phyloP scores from a whole-genome alignment of 441 rosid species.

The Flueggea neowawraea region DNA sequence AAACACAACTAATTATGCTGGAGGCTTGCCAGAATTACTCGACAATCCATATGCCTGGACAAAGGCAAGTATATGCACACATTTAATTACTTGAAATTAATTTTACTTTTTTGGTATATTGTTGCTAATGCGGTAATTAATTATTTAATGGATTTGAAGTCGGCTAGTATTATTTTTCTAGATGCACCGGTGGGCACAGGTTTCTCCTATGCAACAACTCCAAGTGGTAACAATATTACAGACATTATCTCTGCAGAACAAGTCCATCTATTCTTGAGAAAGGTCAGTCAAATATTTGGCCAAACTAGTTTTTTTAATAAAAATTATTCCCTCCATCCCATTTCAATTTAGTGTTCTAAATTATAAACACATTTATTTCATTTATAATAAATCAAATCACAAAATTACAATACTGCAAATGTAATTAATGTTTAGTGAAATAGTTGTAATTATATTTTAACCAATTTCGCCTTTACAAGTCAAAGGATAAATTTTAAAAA shows the following conservation, averaged over 20 bases:
- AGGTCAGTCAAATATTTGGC: constrained; percentile 3
- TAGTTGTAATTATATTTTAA: too few relatives aligned
- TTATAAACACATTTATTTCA: too few relatives aligned
- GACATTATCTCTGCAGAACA: constrained; percentile 13
- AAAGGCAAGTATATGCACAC: constrained; percentile 11
- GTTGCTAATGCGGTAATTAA: neutral
- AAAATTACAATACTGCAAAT: too few relatives aligned
- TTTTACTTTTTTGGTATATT: neutral
- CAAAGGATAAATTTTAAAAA: too few relatives aligned
- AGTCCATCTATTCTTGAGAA: constrained; percentile 13
- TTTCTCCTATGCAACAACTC: constrained; percentile 22
- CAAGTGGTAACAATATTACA: constrained; percentile 8
- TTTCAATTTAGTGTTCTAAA: too few relatives aligned
- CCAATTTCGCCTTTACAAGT: too few relatives aligned
- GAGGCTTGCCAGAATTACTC: constrained; percentile 25
- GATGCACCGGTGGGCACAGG: constrained; percentile 32
- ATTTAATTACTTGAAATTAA: neutral
- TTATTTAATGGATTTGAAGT: constrained; percentile 12
- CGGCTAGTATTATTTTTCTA: constrained; percentile 25
- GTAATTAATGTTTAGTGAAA: too few relatives aligned
- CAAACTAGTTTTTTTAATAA: too few relatives aligned
- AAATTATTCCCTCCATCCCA: too few relatives aligned
- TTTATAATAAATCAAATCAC: too few relatives aligned
- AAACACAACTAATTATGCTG: constrained; percentile 17
- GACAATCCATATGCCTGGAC: constrained; percentile 29